Percentiles rank a stretch among this genome's conserved stretches.
These are phyloP conservation scores for Phytophthora multivora DNA, from an alignment of 352 stramenopile genomes.

Conservation along the genomic window DNA sequence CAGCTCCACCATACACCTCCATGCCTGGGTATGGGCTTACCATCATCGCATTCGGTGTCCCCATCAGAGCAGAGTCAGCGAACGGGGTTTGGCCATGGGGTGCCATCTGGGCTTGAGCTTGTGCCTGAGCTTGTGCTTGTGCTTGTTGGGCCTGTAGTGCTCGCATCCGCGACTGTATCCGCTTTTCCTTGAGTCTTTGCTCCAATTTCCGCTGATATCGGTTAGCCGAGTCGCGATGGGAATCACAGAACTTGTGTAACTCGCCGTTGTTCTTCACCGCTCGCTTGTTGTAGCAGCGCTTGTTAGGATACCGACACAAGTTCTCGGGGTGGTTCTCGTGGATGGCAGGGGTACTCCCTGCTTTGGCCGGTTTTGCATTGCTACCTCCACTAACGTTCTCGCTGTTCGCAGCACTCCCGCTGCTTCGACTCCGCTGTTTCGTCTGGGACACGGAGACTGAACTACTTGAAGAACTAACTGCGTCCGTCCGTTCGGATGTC, in stretches of 20 bases:
- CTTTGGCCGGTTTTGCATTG: slow-evolving; percentile 22
- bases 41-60: slow-evolving; percentile 5
- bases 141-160: slow-evolving; percentile 29
- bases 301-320: slow-evolving; percentile 68
- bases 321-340: slow-evolving; percentile 32
- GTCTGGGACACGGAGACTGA: slow-evolving; percentile 1
- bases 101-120: slow-evolving; percentile 24
- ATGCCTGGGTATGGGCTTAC: slow-evolving; percentile 21
- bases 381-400: slow-evolving; percentile 23
- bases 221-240: slow-evolving; percentile 62
- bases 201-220: slow-evolving; percentile 68
- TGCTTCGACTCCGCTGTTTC: slow-evolving; percentile 29
- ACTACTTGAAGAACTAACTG: slow-evolving; percentile 12
- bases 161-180: slow-evolving; percentile 35
- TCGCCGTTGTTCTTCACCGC: slow-evolving; percentile 73
- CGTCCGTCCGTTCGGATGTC: slow-evolving; percentile 2
- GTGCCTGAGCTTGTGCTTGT: slow-evolving; percentile 19
- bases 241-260: slow-evolving; percentile 72
- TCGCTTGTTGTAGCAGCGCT: slow-evolving; percentile 58
- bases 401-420: slow-evolving; percentile 21
- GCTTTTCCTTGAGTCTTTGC: slow-evolving; percentile 40
- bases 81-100: slow-evolving; percentile 3
- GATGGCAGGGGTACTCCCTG: slow-evolving; percentile 13
- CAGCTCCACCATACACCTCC: slow-evolving; percentile 9
- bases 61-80: slow-evolving; percentile 4